These are phyloP conservation scores for Theobroma cacao DNA, from an alignment of 345 rosid genomes.

Conservation along the genomic window DNA sequence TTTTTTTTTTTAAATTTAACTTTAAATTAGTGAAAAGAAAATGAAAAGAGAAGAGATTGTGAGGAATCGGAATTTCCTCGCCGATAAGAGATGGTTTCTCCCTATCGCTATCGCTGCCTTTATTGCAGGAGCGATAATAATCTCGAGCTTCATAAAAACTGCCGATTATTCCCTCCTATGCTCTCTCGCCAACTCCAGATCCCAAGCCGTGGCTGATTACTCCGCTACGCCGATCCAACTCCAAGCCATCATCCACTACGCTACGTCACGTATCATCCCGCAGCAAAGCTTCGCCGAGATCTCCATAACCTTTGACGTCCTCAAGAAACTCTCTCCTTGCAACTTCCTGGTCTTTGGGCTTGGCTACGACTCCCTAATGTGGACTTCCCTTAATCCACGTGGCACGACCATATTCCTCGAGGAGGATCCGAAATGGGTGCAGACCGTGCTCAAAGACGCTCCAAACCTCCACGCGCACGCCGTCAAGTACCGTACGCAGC, in stretches of 20 bases:
- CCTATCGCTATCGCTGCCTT: slow-evolving; percentile 36
- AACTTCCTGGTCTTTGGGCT: slow-evolving; percentile 74
- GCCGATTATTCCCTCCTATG: slow-evolving; percentile 14
- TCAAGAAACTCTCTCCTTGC: slow-evolving; percentile 45
- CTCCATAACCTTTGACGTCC: slow-evolving; percentile 51
- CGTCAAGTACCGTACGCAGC: slow-evolving; percentile 64
- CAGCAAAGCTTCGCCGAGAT: slow-evolving; percentile 59
- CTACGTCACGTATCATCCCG: slow-evolving; percentile 53
- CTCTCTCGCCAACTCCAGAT: slow-evolving; percentile 22
- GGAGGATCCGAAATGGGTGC: slow-evolving; percentile 67
- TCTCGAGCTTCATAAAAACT: slow-evolving; percentile 23
- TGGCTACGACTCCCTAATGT: slow-evolving; percentile 74
- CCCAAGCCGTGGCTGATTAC: slow-evolving; percentile 29
- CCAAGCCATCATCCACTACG: slow-evolving; percentile 68
- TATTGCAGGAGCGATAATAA: slow-evolving; percentile 39
- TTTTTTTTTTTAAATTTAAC: background rate
- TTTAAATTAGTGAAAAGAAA: background rate
- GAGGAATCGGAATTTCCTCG: slow-evolving; percentile 19
- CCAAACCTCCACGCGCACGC: slow-evolving; percentile 56
- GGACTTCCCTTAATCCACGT: slow-evolving; percentile 66
- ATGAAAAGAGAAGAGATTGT: slow-evolving; percentile 2
- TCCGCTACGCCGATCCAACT: slow-evolving; percentile 57
- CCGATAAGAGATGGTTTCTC: slow-evolving; percentile 44
- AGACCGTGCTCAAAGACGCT: slow-evolving; percentile 43
- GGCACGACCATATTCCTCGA: slow-evolving; percentile 75